phyloP scores from a whole-genome alignment of 192 early-diverging fungal species.

The Thoreauomyces humboldtii region DNA sequence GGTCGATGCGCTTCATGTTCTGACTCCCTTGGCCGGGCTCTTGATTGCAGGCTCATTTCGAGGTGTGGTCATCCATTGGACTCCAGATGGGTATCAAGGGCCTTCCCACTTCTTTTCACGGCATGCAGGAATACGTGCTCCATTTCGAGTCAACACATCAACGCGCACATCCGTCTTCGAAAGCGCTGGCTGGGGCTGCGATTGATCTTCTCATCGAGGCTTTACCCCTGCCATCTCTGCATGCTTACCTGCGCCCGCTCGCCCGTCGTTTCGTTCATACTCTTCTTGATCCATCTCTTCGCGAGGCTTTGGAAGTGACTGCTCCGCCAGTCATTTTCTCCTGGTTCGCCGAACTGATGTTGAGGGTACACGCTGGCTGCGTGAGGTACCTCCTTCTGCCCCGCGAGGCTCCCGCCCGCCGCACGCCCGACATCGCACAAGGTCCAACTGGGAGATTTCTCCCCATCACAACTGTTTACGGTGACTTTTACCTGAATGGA shows the following conservation, averaged over 20 bases:
- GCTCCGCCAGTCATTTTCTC: constrained; percentile 17
- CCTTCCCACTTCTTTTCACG: constrained; percentile 13
- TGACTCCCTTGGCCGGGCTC: not conserved
- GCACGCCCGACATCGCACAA: constrained; percentile 12
- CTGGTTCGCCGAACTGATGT: constrained; percentile 22
- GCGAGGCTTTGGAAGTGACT: constrained; percentile 2
- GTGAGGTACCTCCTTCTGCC: constrained; percentile 18
- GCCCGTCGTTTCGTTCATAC: constrained; percentile 18
- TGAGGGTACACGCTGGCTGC: constrained; percentile 11
- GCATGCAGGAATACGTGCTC: constrained; percentile 1
- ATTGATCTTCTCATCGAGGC: constrained; percentile 23
- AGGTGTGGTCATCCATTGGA: constrained; percentile 20
- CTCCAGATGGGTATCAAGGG: constrained; percentile 17
- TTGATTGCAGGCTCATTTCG: constrained; percentile 20
- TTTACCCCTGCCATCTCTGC: constrained; percentile 21
- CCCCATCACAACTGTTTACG: constrained; percentile 15
- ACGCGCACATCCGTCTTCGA: not conserved
- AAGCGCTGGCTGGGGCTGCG: constrained; percentile 6
- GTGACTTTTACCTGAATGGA: constrained; percentile 21
- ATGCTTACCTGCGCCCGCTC: constrained; percentile 12
- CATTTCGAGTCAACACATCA: not conserved
- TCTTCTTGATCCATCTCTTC: constrained; percentile 11
- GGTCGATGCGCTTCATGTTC: no score
- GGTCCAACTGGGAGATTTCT: constrained; percentile 10
- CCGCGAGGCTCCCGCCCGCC: constrained; percentile 6